Base-by-base conservation (phyloP, 371 early-diverging fungal genomes). In the Paramicrosporidium saccamoebae region DNA sequence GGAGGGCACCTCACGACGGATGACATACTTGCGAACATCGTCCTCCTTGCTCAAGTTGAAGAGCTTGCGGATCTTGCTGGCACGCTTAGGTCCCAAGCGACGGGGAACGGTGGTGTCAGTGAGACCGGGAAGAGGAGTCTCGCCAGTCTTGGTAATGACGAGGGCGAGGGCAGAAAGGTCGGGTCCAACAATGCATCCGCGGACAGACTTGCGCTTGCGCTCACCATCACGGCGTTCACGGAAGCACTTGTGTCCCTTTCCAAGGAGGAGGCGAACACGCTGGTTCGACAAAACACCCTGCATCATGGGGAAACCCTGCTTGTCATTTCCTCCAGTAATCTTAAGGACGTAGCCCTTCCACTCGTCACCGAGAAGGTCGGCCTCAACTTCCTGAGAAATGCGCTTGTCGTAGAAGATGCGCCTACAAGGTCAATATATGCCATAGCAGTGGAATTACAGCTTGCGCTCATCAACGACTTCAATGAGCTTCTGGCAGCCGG, bases 261-360 rank as follows among this genome's bases (percentile, higher is more conserved):
- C 61, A 40, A 94, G 64, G 27, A 69, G 58, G 37, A 90, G 69
- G 34, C 82, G 67, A 34, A 84, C 77, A 69, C 98, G 79, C 48
- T 67, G 57, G 28, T 64, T 62, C 30, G 68, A 55, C 33, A 82
- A 61, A 29, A 95, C 72, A 62, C 84, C 86, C 55, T 81, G 78
- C 68, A 81, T 88, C 73, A 72, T 72, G 42, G 73, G 73, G 65
- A 72, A 72, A 51, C 96, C 94, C 64, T 95, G 92, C 60, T 82
- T 84, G 64, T 97, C 98, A 62, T 88, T 79, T 41, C 98, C 98
- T 42, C 98, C 98, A 32, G 81, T 72, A 43, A 97, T 81, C 45
- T 81, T 72, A 62, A 97, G 72, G 40, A 88, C 66, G 58, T 78
- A 88, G 32, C 95, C 96, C 59, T 75, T 78, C 73, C 79, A 95